Conservation (phyloP, 441 rosid species). For the Breynia disticha region DNA sequence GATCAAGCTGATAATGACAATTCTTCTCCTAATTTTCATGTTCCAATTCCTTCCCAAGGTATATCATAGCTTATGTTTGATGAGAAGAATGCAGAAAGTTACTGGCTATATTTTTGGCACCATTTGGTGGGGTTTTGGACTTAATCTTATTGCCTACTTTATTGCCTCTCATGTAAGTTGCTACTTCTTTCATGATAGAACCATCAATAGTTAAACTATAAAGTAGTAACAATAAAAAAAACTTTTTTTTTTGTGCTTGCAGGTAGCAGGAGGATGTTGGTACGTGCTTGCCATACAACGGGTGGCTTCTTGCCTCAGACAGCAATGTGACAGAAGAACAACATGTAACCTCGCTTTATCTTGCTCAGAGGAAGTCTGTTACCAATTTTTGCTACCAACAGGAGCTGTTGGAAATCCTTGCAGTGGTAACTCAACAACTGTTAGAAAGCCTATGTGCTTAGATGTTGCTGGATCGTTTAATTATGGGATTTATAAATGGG, state of each 20-base stretch:
- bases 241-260: neutral
- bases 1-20: slow-evolving; percentile 51
- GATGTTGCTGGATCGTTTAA: slow-evolving; percentile 40
- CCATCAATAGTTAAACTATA: too few relatives aligned
- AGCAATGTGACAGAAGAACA: slow-evolving; percentile 26
- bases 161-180: slow-evolving; percentile 57
- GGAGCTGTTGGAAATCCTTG: slow-evolving; percentile 27
- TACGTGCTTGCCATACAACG: slow-evolving; percentile 58
- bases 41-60: slow-evolving; percentile 73
- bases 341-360: slow-evolving; percentile 41
- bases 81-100: slow-evolving; percentile 60
- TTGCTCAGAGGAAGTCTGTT: slow-evolving; percentile 53
- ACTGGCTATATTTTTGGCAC: slow-evolving; percentile 68
- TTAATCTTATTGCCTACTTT: slow-evolving; percentile 63
- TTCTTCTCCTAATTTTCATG: slow-evolving; percentile 49
- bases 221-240: too few relatives aligned
- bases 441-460: slow-evolving; percentile 33
- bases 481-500: slow-evolving; percentile 62
- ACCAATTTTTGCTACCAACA: slow-evolving; percentile 26
- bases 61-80: slow-evolving; percentile 45
- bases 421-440: slow-evolving; percentile 24
- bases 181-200: too few relatives aligned
- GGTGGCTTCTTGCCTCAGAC: slow-evolving; percentile 42
- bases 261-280: slow-evolving; percentile 83
- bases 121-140: slow-evolving; percentile 71